Evolutionary conservation across 495 filamentous ascomycete species (phyloP).

Genomic region (Aspergillus incahuasiensis): DNA sequence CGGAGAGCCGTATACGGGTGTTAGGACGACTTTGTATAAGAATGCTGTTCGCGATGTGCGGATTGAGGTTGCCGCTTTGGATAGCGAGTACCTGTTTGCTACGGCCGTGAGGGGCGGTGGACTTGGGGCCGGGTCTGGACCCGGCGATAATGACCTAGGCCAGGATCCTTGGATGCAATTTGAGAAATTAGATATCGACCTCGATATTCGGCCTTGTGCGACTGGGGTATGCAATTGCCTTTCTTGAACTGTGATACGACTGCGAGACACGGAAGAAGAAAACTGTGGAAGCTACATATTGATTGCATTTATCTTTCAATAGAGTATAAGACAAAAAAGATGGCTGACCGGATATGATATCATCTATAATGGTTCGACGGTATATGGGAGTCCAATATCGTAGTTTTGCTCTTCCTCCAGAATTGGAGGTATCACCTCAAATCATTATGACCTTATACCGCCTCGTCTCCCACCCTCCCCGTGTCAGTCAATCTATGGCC

Average conservation of each 20-base stretch:
- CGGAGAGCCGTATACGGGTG: constrained; percentile 48
- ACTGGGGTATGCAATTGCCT: constrained; percentile 24
- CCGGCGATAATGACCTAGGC: background rate
- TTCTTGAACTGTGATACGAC: too few relatives aligned
- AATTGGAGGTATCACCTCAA: background rate
- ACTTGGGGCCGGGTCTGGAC: constrained; percentile 19
- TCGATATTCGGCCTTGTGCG: constrained; percentile 30
- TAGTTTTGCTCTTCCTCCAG: background rate
- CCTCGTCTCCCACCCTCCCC: background rate
- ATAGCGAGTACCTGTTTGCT: constrained; percentile 58
- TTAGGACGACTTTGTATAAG: constrained; percentile 49
- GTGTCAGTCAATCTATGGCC: background rate
- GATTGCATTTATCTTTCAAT: background rate
- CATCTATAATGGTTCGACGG: background rate
- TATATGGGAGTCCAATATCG: constrained; percentile 4
- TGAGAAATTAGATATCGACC: constrained; percentile 27
- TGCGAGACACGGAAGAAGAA: background rate
- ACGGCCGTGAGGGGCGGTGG: constrained; percentile 41
- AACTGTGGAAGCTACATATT: background rate
- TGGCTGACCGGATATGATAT: constrained; percentile 2
- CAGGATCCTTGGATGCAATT: constrained; percentile 21
- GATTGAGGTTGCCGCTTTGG: constrained; percentile 59
- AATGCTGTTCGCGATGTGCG: constrained; percentile 46
- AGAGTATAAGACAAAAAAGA: constrained; percentile 1
- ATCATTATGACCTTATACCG: background rate